These are phyloP conservation scores for Davidsoniella eucalypti DNA, from an alignment of 2,329 filamentous ascomycete species.

Conservation along the genomic window DNA sequence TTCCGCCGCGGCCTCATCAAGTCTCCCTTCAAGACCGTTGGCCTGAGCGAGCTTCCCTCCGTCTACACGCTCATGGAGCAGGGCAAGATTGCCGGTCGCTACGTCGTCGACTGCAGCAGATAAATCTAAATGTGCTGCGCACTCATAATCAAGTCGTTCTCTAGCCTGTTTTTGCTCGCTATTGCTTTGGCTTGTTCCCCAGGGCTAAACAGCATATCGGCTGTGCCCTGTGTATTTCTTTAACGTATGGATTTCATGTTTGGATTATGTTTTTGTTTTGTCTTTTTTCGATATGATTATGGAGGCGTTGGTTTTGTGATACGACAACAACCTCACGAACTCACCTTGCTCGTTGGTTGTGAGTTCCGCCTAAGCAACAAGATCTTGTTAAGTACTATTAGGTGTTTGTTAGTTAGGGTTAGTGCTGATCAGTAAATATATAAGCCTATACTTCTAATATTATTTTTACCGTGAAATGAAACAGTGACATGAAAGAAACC, in stretches of 20 bases:
- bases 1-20: conserved; percentile 71
- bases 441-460: too few relatives aligned
- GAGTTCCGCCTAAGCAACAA: too few relatives aligned
- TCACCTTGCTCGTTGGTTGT: too few relatives aligned
- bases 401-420: too few relatives aligned
- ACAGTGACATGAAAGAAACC: too few relatives aligned
- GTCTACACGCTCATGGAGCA: conserved; percentile 64
- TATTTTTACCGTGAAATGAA: too few relatives aligned
- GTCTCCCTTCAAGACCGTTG: conserved; percentile 70
- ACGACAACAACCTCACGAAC: neutral
- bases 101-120: conserved; percentile 59
- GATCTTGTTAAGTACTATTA: too few relatives aligned
- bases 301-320: neutral
- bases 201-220: conserved; percentile 1
- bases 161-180: neutral
- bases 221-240: neutral
- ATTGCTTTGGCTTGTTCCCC: neutral
- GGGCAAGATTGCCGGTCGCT: conserved; percentile 59
- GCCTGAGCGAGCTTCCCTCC: conserved; percentile 59
- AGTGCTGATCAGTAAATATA: too few relatives aligned
- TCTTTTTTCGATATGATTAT: neutral
- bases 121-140: conserved; percentile 21
- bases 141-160: neutral
- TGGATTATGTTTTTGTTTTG: neutral
- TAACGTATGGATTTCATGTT: neutral